Evolutionary conservation across 2,329 filamentous ascomycete genomes (phyloP), one percentile per base, ranked within the genome.

Genomic region (Thelonectria rubi): DNA sequence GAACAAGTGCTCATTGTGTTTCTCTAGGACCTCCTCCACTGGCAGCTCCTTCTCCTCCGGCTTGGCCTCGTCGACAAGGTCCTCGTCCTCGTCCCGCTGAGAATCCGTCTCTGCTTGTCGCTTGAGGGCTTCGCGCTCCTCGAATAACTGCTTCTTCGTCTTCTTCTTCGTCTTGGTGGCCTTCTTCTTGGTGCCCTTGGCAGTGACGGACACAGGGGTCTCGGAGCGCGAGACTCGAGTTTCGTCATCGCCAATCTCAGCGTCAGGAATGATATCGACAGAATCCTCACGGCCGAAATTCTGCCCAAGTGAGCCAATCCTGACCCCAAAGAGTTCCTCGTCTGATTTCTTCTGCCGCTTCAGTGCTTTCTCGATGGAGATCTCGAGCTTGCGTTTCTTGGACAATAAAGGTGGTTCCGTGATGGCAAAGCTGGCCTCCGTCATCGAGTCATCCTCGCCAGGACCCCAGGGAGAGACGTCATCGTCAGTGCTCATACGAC

Each of bases 301-400:
- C 30, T 79, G 77, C 55, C 84, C 83, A 20, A 86, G 80, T 58
- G 80, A 81, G 52, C 82, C 81, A 20, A 86, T 81, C 34, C 84
- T 85, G 46, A 91, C 81, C 14, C 86, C 88, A 72, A 93, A 93
- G 5, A 94, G 81, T 69, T 93, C 91, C 69, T 94, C 91, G 60
- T 94, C 91, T 0, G 83, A 83, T 74, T 92, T 93, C 79, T 93
- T 94, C 70, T 90, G 91, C 50, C 92, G 88, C 76, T 97, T 95
- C 52, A 91, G 86, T 48, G 89, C 85, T 56, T 86, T 85, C 60
- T 91, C 86, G 18, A 91, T 85, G 39, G 89, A 88, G 2, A 62
- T 60, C 40, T 91, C 86, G 40, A 92, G 82, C 76, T 94, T 95
- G 66, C 91, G 88, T 75, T 97, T 95, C 75, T 79, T 91, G 71